These are phyloP conservation scores for Diophrys sp. DNA, from an alignment of 73 alveolate genomes.

Conservation along the genomic window DNA sequence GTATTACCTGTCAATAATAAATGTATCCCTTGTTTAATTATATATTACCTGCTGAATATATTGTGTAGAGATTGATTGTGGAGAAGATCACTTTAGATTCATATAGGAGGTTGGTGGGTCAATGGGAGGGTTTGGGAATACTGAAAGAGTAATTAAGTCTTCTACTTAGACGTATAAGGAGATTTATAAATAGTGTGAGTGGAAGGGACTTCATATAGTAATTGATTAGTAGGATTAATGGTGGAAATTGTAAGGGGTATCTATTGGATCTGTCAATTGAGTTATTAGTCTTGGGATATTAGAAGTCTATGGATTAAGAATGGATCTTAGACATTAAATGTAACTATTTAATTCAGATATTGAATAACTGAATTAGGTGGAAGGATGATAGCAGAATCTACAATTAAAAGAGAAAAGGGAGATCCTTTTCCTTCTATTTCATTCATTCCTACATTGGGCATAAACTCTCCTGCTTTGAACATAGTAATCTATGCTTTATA, in stretches of 20 bases:
- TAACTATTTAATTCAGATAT: not conserved
- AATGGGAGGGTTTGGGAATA: slow-evolving; percentile 38
- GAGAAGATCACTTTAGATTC: not conserved
- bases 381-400: slow-evolving; percentile 30
- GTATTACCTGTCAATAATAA: slow-evolving; percentile 25
- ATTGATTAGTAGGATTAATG: slow-evolving; percentile 19
- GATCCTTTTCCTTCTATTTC: slow-evolving; percentile 23
- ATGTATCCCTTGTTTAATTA: slow-evolving; percentile 34
- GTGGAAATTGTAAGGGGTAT: slow-evolving; percentile 20
- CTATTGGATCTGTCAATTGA: slow-evolving; percentile 18
- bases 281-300: slow-evolving; percentile 34
- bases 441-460: slow-evolving; percentile 35
- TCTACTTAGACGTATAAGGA: slow-evolving; percentile 33
- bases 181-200: slow-evolving; percentile 43
- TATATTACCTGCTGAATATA: slow-evolving; percentile 35
- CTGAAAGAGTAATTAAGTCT: slow-evolving; percentile 26
- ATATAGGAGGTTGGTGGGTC: slow-evolving; percentile 3
- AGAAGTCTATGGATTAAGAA: slow-evolving; percentile 55
- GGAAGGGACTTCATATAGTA: slow-evolving; percentile 25
- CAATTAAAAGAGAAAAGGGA: slow-evolving; percentile 42
- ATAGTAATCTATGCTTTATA: slow-evolving; percentile 62
- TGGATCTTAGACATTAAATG: not conserved
- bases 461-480: slow-evolving; percentile 60
- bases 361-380: slow-evolving; percentile 44
- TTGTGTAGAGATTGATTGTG: slow-evolving; percentile 40